A percentile compares a stretch with the other conserved stretches of the same genome.
Evolutionary conservation across 2,329 filamentous ascomycete species (phyloP).

Genomic region (Daldinia sp.): DNA sequence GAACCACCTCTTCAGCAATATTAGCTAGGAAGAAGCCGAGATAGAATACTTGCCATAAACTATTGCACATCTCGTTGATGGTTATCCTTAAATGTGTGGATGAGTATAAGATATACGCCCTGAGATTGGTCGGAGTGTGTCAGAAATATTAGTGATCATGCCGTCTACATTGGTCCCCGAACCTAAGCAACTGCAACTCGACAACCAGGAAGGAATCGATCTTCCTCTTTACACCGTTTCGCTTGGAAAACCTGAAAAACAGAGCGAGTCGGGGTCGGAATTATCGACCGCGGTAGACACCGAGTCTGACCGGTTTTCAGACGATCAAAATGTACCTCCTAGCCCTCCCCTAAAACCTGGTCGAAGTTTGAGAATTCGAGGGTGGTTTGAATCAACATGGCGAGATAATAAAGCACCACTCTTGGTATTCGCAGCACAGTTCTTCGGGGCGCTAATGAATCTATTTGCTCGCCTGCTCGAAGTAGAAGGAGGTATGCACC

Average conservation of each 20-base stretch:
- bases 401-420: constrained; percentile 73
- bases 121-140: neutral
- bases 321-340: constrained; percentile 32
- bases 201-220: constrained; percentile 5
- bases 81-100: neutral
- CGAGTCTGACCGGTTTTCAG: constrained; percentile 46
- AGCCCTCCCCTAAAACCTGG: constrained; percentile 13
- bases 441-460: constrained; percentile 89
- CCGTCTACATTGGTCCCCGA: constrained; percentile 3
- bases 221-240: constrained; percentile 10
- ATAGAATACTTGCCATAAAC: constrained; percentile 5
- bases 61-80: neutral
- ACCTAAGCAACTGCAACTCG: constrained; percentile 7
- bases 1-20: neutral
- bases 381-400: constrained; percentile 44
- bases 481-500: constrained; percentile 73
- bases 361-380: constrained; percentile 4
- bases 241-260: constrained; percentile 19
- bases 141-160: constrained; percentile 16
- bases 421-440: constrained; percentile 76
- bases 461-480: constrained; percentile 80
- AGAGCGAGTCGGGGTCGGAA: constrained; percentile 17
- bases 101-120: constrained; percentile 6
- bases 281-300: constrained; percentile 22
- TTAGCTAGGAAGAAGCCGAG: neutral